Evolutionary conservation across 805 yeast species (phyloP).

Genomic region (Yarrowia divulgata): DNA sequence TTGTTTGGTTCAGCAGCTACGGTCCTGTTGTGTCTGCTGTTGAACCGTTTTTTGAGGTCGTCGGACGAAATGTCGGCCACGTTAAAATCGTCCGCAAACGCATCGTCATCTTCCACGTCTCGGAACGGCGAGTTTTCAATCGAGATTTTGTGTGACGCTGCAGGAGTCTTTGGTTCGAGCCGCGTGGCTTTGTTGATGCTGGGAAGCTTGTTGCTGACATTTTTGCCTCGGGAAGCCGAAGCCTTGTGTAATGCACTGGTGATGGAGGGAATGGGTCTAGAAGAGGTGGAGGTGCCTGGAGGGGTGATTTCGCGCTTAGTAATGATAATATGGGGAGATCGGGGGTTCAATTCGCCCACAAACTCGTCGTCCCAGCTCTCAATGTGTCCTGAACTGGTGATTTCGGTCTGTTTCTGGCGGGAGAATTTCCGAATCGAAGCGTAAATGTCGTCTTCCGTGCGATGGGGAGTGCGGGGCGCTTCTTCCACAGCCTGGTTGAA

Average conservation of each 20-base stretch:
- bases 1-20: background rate
- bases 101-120: conserved; percentile 27
- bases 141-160: conserved; percentile 12
- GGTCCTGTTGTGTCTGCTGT: background rate
- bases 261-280: conserved; percentile 5
- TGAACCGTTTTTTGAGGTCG: conserved; percentile 21
- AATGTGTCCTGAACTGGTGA: conserved; percentile 26
- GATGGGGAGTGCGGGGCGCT: conserved; percentile 8
- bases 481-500: conserved; percentile 35
- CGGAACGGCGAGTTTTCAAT: conserved; percentile 33
- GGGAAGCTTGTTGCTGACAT: background rate
- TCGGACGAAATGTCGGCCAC: conserved; percentile 29
- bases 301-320: conserved; percentile 57
- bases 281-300: conserved; percentile 43
- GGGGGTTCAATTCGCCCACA: conserved; percentile 29
- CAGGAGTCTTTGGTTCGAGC: conserved; percentile 21
- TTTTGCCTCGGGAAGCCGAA: background rate
- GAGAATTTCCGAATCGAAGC: conserved; percentile 27
- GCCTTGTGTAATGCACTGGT: conserved; percentile 5
- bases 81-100: conserved; percentile 21
- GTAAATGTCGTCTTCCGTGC: conserved; percentile 20
- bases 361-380: conserved; percentile 39
- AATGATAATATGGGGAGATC: conserved; percentile 44
- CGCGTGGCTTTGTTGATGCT: conserved; percentile 6
- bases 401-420: conserved; percentile 29